Percentiles rank a stretch among this genome's conserved stretches.
These are phyloP conservation scores for Aspergillus glaucus DNA, from an alignment of 2,329 filamentous ascomycete genomes.

Conservation along the genomic window DNA sequence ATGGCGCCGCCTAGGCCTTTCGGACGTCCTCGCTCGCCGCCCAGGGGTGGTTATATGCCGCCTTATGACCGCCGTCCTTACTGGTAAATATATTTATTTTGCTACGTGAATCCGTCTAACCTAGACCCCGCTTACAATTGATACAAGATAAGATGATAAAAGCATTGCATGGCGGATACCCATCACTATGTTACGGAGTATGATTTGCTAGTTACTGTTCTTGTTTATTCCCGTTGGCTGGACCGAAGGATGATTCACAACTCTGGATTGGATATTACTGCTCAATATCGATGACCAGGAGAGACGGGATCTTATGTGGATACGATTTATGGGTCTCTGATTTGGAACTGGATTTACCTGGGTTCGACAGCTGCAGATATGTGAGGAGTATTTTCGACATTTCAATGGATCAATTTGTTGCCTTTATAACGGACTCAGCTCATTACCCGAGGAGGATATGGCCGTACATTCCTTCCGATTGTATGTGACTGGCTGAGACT, in stretches of 20 bases:
- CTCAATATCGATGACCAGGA: neutral
- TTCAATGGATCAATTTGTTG: neutral
- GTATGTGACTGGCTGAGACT: too few relatives aligned
- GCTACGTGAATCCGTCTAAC: slow-evolving; percentile 5
- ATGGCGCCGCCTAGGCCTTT: slow-evolving; percentile 48
- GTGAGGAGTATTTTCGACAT: neutral
- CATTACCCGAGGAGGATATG: too few relatives aligned
- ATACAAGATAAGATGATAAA: slow-evolving; percentile 5
- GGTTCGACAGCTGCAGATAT: neutral
- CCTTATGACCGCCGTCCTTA: slow-evolving; percentile 40
- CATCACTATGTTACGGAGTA: slow-evolving; percentile 6
- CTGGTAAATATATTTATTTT: slow-evolving; percentile 31
- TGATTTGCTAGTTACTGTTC: slow-evolving; percentile 3
- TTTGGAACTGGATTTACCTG: neutral
- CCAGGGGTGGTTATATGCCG: slow-evolving; percentile 34
- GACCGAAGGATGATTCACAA: neutral
- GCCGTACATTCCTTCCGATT: too few relatives aligned
- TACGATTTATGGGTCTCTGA: neutral
- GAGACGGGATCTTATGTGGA: neutral
- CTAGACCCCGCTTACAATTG: too few relatives aligned
- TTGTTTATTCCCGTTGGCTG: slow-evolving; percentile 4
- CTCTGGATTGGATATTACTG: neutral
- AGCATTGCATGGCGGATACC: slow-evolving; percentile 18
- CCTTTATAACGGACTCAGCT: too few relatives aligned
- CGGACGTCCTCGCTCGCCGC: slow-evolving; percentile 41